Conservation (phyloP, 108 stramenopile species). For the Skeletonema potamos region DNA sequence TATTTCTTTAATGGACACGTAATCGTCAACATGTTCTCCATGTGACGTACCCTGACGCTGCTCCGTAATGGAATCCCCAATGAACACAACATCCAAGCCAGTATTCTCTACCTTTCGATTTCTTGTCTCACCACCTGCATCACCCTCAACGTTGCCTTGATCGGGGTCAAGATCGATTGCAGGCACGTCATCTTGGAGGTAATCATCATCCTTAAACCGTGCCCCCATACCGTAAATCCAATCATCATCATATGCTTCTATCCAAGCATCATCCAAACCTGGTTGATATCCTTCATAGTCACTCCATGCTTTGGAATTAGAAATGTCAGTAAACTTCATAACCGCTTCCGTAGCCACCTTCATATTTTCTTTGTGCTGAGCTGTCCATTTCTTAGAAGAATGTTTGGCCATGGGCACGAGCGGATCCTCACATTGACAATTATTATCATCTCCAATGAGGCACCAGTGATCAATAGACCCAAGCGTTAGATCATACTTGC, state of each 20-base stretch:
- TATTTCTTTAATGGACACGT: conserved; percentile 30
- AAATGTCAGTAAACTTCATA: conserved; percentile 3
- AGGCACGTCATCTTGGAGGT: background rate
- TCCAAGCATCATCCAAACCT: conserved; percentile 30
- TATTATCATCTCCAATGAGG: conserved; percentile 49
- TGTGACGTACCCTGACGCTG: conserved; percentile 50
- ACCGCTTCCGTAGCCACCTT: conserved; percentile 35
- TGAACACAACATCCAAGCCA: conserved; percentile 68
- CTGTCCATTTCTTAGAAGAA: conserved; percentile 39
- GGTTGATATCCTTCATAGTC: conserved; percentile 7
- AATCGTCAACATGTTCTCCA: conserved; percentile 28
- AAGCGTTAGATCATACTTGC: conserved; percentile 57
- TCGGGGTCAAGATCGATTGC: background rate
- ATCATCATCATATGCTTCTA: conserved; percentile 41
- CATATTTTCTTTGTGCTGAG: conserved; percentile 53
- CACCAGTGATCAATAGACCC: conserved; percentile 73
- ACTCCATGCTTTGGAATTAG: background rate
- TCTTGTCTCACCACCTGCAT: background rate
- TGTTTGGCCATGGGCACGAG: conserved; percentile 37
- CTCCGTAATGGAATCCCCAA: conserved; percentile 71
- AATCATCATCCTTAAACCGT: conserved; percentile 21
- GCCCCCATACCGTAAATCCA: conserved; percentile 39
- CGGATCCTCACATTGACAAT: conserved; percentile 63
- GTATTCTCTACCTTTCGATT: conserved; percentile 2
- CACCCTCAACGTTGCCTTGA: conserved; percentile 5